phyloP scores from a whole-genome alignment of 257 asterid species.

The Penstemon eatonii region DNA sequence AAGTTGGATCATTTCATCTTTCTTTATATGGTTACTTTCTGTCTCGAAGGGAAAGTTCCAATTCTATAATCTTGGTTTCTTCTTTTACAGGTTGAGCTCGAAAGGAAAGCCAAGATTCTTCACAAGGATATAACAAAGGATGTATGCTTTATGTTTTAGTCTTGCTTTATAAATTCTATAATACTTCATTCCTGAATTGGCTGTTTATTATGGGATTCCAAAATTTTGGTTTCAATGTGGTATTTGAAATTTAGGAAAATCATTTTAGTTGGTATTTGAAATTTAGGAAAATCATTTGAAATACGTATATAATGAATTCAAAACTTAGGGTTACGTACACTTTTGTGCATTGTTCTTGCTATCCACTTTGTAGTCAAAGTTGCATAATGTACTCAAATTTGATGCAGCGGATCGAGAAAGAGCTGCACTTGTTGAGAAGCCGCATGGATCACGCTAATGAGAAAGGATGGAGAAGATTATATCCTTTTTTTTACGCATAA shows the following conservation, averaged over 20 bases:
- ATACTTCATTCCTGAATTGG: background rate
- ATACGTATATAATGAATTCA: background rate
- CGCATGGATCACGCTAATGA: conserved; percentile 66
- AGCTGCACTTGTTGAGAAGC: conserved; percentile 48
- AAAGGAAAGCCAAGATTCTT: conserved; percentile 65
- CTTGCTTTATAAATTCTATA: conserved; percentile 14
- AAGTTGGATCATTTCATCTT: background rate
- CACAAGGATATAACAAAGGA: conserved; percentile 72
- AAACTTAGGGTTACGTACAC: conserved; percentile 6
- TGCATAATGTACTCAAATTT: conserved; percentile 19
- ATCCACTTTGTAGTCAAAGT: conserved; percentile 13
- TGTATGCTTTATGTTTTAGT: conserved; percentile 40
- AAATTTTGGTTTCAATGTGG: background rate
- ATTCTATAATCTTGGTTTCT: conserved; percentile 14
- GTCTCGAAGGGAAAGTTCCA: conserved; percentile 16
- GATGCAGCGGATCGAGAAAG: conserved; percentile 68
- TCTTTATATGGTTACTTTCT: background rate
- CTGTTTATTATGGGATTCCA: background rate
- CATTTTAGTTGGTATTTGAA: background rate
- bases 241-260: background rate
- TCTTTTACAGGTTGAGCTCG: conserved; percentile 64
- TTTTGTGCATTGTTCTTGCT: conserved; percentile 4
- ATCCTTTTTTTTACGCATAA: conserved; percentile 57
- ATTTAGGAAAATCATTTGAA: background rate
- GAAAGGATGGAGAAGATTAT: conserved; percentile 84